Evolutionary conservation across 2,329 filamentous ascomycete species (phyloP).

Genomic region (Sporothrix globosa): DNA sequence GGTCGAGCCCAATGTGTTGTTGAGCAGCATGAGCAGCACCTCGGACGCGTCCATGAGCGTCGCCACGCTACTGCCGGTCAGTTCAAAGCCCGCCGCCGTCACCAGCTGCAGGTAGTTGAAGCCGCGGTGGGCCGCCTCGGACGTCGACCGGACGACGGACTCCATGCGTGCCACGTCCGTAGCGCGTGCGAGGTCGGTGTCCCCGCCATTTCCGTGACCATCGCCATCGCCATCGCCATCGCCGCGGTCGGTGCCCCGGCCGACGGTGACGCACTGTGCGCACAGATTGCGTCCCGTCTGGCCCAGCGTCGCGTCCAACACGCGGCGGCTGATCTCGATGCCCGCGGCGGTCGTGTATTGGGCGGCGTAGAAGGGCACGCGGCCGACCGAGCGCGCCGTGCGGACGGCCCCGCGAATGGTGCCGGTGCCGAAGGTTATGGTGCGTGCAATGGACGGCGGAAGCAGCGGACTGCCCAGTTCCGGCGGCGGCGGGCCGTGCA

Average conservation of each 20-base stretch:
- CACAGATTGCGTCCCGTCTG: slow-evolving; percentile 56
- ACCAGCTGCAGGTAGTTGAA: slow-evolving; percentile 36
- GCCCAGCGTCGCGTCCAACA: slow-evolving; percentile 59
- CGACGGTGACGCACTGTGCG: slow-evolving; percentile 25
- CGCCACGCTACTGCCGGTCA: slow-evolving; percentile 35
- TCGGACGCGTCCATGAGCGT: slow-evolving; percentile 54
- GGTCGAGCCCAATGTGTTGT: slow-evolving; percentile 69
- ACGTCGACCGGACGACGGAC: slow-evolving; percentile 51
- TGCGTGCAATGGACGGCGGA: slow-evolving; percentile 59
- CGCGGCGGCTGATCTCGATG: slow-evolving; percentile 58
- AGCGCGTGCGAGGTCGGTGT: too few relatives aligned
- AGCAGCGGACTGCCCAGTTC: slow-evolving; percentile 47
- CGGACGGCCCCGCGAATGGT: slow-evolving; percentile 62
- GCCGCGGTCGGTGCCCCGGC: background rate
- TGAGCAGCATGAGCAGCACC: slow-evolving; percentile 60
- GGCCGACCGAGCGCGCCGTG: slow-evolving; percentile 56
- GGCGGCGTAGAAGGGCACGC: slow-evolving; percentile 57
- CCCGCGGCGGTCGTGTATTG: slow-evolving; percentile 61
- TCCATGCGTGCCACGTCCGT: slow-evolving; percentile 45
- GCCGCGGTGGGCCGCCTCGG: slow-evolving; percentile 34
- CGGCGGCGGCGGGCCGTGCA: slow-evolving; percentile 30
- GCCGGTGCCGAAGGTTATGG: slow-evolving; percentile 63
- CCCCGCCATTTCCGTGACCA: too few relatives aligned
- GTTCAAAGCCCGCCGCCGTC: slow-evolving; percentile 35
- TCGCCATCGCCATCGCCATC: slow-evolving; percentile 19